A percentile compares a stretch with the other conserved stretches of the same genome.
These are phyloP conservation scores for Ogataea polymorpha DNA, from an alignment of 805 yeast species.

Conservation along the genomic window DNA sequence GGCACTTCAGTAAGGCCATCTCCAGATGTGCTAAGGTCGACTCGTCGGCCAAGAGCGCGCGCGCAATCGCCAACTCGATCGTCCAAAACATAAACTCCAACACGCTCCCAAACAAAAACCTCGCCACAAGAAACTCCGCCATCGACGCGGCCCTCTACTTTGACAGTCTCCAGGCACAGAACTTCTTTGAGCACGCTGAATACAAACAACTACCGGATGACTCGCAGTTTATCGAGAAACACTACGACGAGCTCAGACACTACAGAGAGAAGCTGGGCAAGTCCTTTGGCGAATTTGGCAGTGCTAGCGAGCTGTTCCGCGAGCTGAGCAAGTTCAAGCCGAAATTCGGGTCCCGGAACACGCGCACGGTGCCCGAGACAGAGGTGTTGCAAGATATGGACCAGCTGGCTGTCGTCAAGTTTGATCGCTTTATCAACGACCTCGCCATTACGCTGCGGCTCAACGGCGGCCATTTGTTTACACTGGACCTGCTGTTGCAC, in stretches of 20 bases:
- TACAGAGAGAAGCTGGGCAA: constrained; percentile 34
- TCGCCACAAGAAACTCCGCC: constrained; percentile 23
- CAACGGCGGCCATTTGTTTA: constrained; percentile 58
- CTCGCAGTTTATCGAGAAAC: constrained; percentile 48
- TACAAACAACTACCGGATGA: constrained; percentile 53
- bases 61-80: constrained; percentile 21
- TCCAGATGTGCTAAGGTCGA: constrained; percentile 19
- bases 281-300: constrained; percentile 37
- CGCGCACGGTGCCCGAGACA: background rate
- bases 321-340: constrained; percentile 37
- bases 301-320: constrained; percentile 37
- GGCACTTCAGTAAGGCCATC: background rate
- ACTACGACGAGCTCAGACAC: constrained; percentile 39
- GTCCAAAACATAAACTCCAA: constrained; percentile 18
- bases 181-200: constrained; percentile 19
- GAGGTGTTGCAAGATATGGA: constrained; percentile 17
- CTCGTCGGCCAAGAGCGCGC: constrained; percentile 14
- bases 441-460: constrained; percentile 42
- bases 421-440: constrained; percentile 38
- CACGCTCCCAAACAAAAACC: constrained; percentile 13
- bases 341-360: background rate
- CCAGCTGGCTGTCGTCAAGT: constrained; percentile 15
- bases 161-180: constrained; percentile 10
- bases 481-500: constrained; percentile 54
- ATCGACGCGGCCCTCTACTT: constrained; percentile 28